These are phyloP conservation scores for Pythium biforme DNA, from an alignment of 352 stramenopile genomes.

Conservation along the genomic window DNA sequence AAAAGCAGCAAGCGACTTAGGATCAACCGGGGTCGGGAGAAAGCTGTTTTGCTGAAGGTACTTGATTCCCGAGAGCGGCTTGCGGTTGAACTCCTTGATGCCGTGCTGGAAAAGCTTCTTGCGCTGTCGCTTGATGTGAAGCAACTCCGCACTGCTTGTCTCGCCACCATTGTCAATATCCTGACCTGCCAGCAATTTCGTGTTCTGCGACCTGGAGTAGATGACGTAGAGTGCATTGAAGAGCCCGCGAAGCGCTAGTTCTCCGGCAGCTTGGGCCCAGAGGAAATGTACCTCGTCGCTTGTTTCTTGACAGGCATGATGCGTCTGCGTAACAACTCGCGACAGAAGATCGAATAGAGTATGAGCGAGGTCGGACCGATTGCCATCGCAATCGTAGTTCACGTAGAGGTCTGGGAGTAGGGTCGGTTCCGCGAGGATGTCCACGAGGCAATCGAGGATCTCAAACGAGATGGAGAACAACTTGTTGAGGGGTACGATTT, in stretches of 20 bases:
- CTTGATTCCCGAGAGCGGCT: constrained; percentile 88
- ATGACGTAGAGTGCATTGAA: constrained; percentile 81
- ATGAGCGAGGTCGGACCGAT: constrained; percentile 88
- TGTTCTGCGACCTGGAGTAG: constrained; percentile 46
- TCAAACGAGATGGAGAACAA: constrained; percentile 71
- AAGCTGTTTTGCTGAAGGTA: constrained; percentile 81
- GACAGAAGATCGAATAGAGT: constrained; percentile 96
- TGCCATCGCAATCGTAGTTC: constrained; percentile 99
- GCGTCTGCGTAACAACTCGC: constrained; percentile 63
- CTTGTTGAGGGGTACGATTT: constrained; percentile 46
- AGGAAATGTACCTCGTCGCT: constrained; percentile 70
- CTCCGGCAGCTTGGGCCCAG: constrained; percentile 65
- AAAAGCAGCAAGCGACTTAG: constrained; percentile 82
- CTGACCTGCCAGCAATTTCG: constrained; percentile 26
- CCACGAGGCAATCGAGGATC: constrained; percentile 91
- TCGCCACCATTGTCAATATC: constrained; percentile 35
- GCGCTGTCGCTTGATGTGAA: constrained; percentile 65
- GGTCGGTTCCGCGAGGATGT: constrained; percentile 94
- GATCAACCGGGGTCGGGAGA: constrained; percentile 72
- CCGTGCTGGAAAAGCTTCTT: constrained; percentile 86
- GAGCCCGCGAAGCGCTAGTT: constrained; percentile 63
- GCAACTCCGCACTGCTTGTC: constrained; percentile 36
- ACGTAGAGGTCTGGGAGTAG: constrained; percentile 97
- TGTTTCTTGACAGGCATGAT: constrained; percentile 64
- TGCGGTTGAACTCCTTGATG: constrained; percentile 94